Evolutionary conservation across 2,329 filamentous ascomycete species (phyloP), one percentile per base, ranked within the genome.

Genomic region (Sphaerulina populicola): DNA sequence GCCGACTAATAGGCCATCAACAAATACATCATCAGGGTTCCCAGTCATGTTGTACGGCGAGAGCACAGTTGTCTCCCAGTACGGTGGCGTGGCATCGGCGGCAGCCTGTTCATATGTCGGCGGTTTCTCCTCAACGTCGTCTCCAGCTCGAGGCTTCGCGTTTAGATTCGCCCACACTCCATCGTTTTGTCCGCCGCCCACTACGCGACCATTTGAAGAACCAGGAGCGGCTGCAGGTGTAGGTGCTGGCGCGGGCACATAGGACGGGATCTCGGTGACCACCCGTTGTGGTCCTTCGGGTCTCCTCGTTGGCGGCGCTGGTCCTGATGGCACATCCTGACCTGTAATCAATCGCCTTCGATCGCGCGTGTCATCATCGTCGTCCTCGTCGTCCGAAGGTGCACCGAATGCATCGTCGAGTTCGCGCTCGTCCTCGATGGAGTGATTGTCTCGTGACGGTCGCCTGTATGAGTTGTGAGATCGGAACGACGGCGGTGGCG

Each of bases 31-130:
- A 66, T 97, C 90, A 35, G 84, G 81, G 21, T 88, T 88, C 58
- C 94, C 83, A 36, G 83, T 81, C n/a, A 86, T 86, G 58, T 93
- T 81, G 49, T 91, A 93, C 0, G 93, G 93, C 0, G 90, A 91
- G 46, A 98, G 79, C 58, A 98, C 96, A 0, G 93, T 97, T 5
- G 93, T 98, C 74, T 98, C 93, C 93, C 93, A 98, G 71, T 98
- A 98, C 0, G 93, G 93, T 1, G 93, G 93, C 43, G 93, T 93
- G 21, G 89, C 86, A 69, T 98, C 93, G 38, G 91, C 91, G 2
- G 93, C 93, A 12, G 93, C 93, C 80, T 97, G 91, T 77, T 98
- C 93, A 69, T 98, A 98, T 33, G 91, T 90, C 88, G 93, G 93
- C 74, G 93, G 93, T 69, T 87, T 79, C 70, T 98, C 93, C 57